Evolutionary conservation across 164 flowering plant species (phyloP), one percentile per base, ranked within the genome.

Genomic region (Cinnamomum micranthum): DNA sequence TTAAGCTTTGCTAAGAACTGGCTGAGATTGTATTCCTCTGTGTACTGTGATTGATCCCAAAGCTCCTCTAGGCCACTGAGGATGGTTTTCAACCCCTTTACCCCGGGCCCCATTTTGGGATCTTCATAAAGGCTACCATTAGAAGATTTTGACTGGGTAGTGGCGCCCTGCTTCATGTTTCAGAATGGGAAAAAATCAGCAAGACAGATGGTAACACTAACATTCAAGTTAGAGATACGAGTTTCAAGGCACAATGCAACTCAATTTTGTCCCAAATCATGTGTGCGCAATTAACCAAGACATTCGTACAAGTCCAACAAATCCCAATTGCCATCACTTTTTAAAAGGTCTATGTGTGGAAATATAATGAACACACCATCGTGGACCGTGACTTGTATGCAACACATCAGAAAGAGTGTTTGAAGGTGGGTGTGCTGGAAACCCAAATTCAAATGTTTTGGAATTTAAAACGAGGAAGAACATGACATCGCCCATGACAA

Each of bases 21-120:
- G 83, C 77, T 86, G 62, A 92, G 83, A 79, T 90, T 87, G 87
- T 96, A 96, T 76, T 96, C 99, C 65, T 96, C 98, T 11, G 95
- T 80, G 75, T 94, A 96, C 79, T 94, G 99, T 14, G 98, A 94
- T 70, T 96, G 95, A 81, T 96, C 99, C 99, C 99, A 96, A 0
- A 96, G 95, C 70, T 96, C 98, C 69, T 89, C 97, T 69, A 96
- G 83, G 74, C 94, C 97, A 74, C 92, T 90, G 62, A 96, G 94
- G 51, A 96, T 88, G 51, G 97, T 87, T 80, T 94, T 96, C 68
- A 96, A 74, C 1, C 99, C 97, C 79, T 91, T 96, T 58, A 89
- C 89, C n/a, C 86, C 77, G 33, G 88, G 88, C 20, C 77, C 64
- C 47, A 80, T 27, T 73, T 85, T 90, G 3, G 82, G 72, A 25